phyloP scores from a whole-genome alignment of 129 eudicot species.

The Centrapalus pauciflorus region DNA sequence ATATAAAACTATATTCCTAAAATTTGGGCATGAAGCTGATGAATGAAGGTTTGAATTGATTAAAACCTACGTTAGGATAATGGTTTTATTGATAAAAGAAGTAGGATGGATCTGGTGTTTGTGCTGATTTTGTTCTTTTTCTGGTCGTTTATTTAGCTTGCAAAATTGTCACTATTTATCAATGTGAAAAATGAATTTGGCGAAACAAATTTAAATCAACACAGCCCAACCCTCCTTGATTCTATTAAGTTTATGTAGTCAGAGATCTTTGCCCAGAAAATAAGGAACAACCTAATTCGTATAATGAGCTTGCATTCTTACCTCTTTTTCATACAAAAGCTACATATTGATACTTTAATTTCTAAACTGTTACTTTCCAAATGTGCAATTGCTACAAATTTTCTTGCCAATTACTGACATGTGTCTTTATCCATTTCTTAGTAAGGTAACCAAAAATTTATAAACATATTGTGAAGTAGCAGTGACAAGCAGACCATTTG shows the following conservation, averaged over 20 bases:
- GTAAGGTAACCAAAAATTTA: not conserved
- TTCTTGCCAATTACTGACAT: not conserved
- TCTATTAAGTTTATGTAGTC: not conserved
- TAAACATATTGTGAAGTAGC: not conserved
- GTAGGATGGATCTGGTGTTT: slow-evolving; percentile 11
- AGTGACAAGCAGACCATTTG: slow-evolving; percentile 2
- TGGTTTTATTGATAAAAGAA: not conserved
- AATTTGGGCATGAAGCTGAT: not conserved
- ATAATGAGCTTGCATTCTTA: not conserved
- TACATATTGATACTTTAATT: not conserved
- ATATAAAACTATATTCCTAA: no score
- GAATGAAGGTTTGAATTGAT: not conserved
- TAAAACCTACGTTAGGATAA: slow-evolving; percentile 1
- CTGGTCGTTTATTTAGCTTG: not conserved
- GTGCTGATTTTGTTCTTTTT: not conserved
- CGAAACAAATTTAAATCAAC: not conserved
- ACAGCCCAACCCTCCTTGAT: not conserved
- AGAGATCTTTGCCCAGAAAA: not conserved
- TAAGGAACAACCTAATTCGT: not conserved
- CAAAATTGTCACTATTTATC: not conserved
- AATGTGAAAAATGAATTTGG: not conserved
- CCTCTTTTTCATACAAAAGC: not conserved
- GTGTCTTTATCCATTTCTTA: not conserved
- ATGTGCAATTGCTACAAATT: not conserved
- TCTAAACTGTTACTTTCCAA: not conserved